These are phyloP conservation scores for Cinchona pubescens DNA, from an alignment of 257 asterid genomes.

Conservation along the genomic window DNA sequence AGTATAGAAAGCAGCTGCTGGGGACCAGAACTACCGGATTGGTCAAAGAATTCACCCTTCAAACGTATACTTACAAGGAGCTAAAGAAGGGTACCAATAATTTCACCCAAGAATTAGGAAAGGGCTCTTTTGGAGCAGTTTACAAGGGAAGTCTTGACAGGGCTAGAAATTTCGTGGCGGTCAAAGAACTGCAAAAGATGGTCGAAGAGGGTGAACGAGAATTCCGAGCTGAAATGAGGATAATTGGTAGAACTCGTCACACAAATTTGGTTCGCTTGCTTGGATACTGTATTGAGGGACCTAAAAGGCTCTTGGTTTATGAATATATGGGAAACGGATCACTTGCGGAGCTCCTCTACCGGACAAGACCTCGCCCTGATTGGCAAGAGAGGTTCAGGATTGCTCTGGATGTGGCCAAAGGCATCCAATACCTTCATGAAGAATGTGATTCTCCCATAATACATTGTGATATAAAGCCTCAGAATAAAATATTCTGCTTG, in stretches of 20 bases:
- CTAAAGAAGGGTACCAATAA: constrained; percentile 22
- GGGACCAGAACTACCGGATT: constrained; percentile 21
- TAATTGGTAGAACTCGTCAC: constrained; percentile 31
- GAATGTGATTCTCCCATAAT: constrained; percentile 32
- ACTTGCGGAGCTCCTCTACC: constrained; percentile 21
- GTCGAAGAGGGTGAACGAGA: constrained; percentile 33
- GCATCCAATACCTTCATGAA: constrained; percentile 30
- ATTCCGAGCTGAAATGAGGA: constrained; percentile 24
- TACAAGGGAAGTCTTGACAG: constrained; percentile 23
- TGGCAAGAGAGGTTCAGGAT: constrained; percentile 25
- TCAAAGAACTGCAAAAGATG: constrained; percentile 28
- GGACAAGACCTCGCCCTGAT: background rate
- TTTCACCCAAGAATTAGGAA: constrained; percentile 27
- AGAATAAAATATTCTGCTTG: constrained; percentile 27
- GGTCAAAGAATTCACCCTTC: constrained; percentile 23
- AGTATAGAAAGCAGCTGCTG: constrained; percentile 19
- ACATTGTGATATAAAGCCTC: constrained; percentile 31
- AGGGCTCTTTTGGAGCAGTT: constrained; percentile 26
- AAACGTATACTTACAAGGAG: constrained; percentile 24
- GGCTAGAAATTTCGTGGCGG: constrained; percentile 24
- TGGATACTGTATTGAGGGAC: constrained; percentile 27
- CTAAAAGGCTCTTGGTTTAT: constrained; percentile 24
- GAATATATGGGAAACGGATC: constrained; percentile 34
- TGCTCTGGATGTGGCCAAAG: constrained; percentile 29
- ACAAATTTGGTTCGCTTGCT: constrained; percentile 26